Evolutionary conservation across 495 filamentous ascomycete species (phyloP), one percentile per base, ranked within the genome.

Genomic region (Aspergillus leporis): DNA sequence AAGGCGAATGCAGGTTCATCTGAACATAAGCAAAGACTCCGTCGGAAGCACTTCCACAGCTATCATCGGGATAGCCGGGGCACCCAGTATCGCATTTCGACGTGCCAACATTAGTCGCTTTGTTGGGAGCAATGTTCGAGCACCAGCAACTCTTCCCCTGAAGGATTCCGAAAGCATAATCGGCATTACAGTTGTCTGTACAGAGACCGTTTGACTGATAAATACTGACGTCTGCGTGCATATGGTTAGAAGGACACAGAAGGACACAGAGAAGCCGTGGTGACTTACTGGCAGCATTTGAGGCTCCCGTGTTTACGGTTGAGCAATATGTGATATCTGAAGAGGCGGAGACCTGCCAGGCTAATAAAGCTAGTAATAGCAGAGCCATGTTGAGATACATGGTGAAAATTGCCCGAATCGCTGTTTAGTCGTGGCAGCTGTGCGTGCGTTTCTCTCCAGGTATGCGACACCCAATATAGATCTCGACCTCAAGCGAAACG

Each of bases 71-170:
- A 65, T 84, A 93, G 19, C 89, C 90, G 25, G 89, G 89, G 63
- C 90, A 93, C 5, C 55, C 48, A 8, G 74, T 64, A 58, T 75
- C 75, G 70, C 90, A 93, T 16, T 82, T 70, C 19, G 70, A 64
- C 0, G 52, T 53, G 41, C 62, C 55, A 38, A 70, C 22, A 65
- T 70, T 63, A 59, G 70, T 70, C 23, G 76, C 74, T 18, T 75
- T 63, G 14, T 74, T 76, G 0, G 90, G 90, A 13, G 75, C 77
- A 61, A 87, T 87, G 62, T 93, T 84, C 2, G 87, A 87, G 70
- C 90, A 93, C 90, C 90, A 93, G 73, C 90, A 93, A 32, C 72
- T 69, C 21, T 83, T 74, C 19, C 74, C 78, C 63, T 87, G 86
- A 18, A 92, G 61, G 32, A 93, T 69, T 16, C 81, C 90, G 66